Base-by-base conservation (phyloP, 768 basidiomycete genomes). In the Heimioporus sp. region DNA sequence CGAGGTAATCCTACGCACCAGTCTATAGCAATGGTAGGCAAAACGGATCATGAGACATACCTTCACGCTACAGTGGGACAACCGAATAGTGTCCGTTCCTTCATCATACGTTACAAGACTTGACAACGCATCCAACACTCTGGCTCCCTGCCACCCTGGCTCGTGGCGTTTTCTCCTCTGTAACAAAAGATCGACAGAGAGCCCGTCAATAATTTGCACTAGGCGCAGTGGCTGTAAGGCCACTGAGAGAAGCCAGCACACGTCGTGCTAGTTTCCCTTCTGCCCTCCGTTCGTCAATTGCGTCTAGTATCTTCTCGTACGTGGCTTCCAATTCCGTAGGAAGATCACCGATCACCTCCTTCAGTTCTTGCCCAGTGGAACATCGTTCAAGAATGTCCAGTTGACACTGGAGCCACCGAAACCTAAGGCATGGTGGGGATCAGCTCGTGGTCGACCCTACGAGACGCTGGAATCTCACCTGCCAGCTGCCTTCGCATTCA, bases 381-480 rank as follows among this genome's bases (percentile, higher is more conserved):
- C 46, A 48, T 39, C 24, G 19, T 12, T 15, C 28, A 4, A 48
- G 37, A 10, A n/a, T 17, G 37, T 48, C 37, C 2, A 48, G 7
- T 48, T 48, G 46, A 15, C 45, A 46, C 21, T 46, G 45, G 24
- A 46, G 17, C 45, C 45, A 46, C 8, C 45, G 45, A 9, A 46
- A 46, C 45, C 45, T 46, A 19, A 19, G 11, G 5, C 24, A 19
- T 16, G 10, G 15, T 12, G 17, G 17, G 0, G 16, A 38, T 16
- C 16, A 38, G 11, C 17, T 5, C 8, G 3, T 0, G 5, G 2
- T 19, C 10, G n/a, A 39, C 2, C 17, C 17, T 19, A 10, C 38
- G 9, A 39, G 7, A 39, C n/a, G 7, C 24, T 19, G 20, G 11
- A 11, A 17, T 13, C 44, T 35, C 12, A 45, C 44, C 21, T 34